These are phyloP conservation scores for Fusarium incarnatum DNA, from an alignment of 2,329 filamentous ascomycete genomes.

Conservation along the genomic window DNA sequence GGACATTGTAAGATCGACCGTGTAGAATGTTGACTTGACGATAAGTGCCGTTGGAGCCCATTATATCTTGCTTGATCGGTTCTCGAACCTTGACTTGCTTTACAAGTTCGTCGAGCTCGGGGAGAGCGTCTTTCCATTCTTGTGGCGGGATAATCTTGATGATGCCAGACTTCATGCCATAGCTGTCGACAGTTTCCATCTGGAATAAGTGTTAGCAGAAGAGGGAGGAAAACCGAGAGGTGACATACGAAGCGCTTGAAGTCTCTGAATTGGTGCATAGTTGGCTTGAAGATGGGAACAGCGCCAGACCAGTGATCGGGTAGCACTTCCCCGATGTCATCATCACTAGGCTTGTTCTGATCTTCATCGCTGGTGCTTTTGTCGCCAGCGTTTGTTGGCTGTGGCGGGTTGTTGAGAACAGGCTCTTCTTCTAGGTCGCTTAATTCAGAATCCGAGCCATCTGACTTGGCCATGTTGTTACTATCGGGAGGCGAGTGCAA, in stretches of 20 bases:
- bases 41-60: conserved; percentile 93
- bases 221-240: not conserved
- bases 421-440: conserved; percentile 72
- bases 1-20: conserved; percentile 94
- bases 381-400: conserved; percentile 39
- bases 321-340: conserved; percentile 80
- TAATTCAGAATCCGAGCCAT: conserved; percentile 72
- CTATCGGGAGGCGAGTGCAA: conserved; percentile 73
- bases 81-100: conserved; percentile 95
- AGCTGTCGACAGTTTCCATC: conserved; percentile 87
- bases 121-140: conserved; percentile 90
- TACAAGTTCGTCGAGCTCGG: conserved; percentile 83
- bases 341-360: conserved; percentile 53
- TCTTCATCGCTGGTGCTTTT: conserved; percentile 53
- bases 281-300: conserved; percentile 94
- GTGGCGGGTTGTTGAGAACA: conserved; percentile 52
- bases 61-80: conserved; percentile 98
- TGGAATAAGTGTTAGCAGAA: conserved; percentile 52
- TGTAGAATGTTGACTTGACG: conserved; percentile 98
- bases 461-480: conserved; percentile 69
- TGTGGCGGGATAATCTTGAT: conserved; percentile 93
- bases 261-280: conserved; percentile 93
- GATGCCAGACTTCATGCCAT: conserved; percentile 97
- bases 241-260: conserved; percentile 86
- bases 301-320: conserved; percentile 92